These are phyloP conservation scores for Aureoboletus auriporus DNA, from an alignment of 768 basidiomycete species.

Conservation along the genomic window DNA sequence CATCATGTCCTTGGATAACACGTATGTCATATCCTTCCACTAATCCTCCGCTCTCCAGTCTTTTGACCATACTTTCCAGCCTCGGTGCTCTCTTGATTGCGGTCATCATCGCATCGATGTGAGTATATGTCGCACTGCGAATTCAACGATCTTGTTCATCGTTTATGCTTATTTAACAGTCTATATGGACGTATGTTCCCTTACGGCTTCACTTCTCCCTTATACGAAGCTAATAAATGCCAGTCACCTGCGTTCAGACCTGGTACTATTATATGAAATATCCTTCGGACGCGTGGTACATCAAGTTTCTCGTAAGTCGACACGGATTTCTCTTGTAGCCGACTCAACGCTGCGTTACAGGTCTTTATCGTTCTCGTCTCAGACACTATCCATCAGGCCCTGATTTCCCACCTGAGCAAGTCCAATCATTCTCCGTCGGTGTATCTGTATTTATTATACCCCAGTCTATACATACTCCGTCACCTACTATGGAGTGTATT, in stretches of 20 bases:
- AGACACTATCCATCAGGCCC: conserved; percentile 50
- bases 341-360: conserved; percentile 27
- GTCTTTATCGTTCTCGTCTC: conserved; percentile 45
- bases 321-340: not conserved
- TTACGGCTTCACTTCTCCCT: not conserved
- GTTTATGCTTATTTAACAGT: conserved; percentile 23
- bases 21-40: conserved; percentile 24
- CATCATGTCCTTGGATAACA: conserved; percentile 27
- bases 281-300: conserved; percentile 46
- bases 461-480: conserved; percentile 48
- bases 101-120: conserved; percentile 45
- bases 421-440: not conserved
- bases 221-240: not conserved
- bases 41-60: not conserved
- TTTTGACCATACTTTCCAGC: conserved; percentile 24
- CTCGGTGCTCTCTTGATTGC: conserved; percentile 51
- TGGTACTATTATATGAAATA: conserved; percentile 51
- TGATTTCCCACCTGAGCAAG: conserved; percentile 51
- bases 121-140: conserved; percentile 18
- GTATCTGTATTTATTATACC: not conserved
- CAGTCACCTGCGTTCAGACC: conserved; percentile 54
- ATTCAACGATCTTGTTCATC: conserved; percentile 2
- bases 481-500: conserved; percentile 33
- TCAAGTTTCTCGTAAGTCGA: conserved; percentile 41
- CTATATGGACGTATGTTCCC: conserved; percentile 44